Evolutionary conservation across 208 protist genomes (phyloP).

Genomic region (Vickermania ingenoplastis): DNA sequence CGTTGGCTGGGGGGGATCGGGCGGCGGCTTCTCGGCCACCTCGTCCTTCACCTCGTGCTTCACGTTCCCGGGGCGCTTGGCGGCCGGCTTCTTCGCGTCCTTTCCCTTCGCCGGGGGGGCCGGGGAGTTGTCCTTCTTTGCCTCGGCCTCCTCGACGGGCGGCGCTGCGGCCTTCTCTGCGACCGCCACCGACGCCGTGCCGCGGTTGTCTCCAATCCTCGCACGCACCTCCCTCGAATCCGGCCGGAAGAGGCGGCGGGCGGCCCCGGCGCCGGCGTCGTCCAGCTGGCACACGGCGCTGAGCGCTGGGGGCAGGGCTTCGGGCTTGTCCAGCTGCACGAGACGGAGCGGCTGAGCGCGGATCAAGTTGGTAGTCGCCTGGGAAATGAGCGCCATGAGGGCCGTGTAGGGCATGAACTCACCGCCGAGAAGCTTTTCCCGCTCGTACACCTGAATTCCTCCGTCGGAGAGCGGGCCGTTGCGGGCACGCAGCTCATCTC

Average conservation of each 20-base stretch:
- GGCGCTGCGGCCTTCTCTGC: background rate
- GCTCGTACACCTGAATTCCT: constrained; percentile 9
- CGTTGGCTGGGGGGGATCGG: background rate
- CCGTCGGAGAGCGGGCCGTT: background rate
- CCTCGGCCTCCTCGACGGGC: constrained; percentile 1
- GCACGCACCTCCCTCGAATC: constrained; percentile 1
- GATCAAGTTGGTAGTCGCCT: constrained; percentile 7
- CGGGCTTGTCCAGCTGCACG: constrained; percentile 11
- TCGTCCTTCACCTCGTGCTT: constrained; percentile 4
- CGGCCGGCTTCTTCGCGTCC: background rate
- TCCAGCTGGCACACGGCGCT: constrained; percentile 1
- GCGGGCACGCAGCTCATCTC: background rate
- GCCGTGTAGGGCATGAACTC: constrained; percentile 9
- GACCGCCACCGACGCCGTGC: constrained; percentile 8
- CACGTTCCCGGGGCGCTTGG: background rate
- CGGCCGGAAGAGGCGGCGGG: constrained; percentile 4
- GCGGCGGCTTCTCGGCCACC: background rate
- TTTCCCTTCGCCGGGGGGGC: background rate
- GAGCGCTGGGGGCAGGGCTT: background rate
- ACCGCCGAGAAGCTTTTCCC: constrained; percentile 10
- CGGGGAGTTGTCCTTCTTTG: background rate
- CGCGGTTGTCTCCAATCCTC: constrained; percentile 6
- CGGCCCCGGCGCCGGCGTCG: background rate
- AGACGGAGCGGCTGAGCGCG: constrained; percentile 9
- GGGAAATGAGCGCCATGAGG: constrained; percentile 13